A percentile compares a stretch with the other conserved stretches of the same genome.
Conservation (phyloP, 169 alveolate species). For the Eimeria falciformis region DNA sequence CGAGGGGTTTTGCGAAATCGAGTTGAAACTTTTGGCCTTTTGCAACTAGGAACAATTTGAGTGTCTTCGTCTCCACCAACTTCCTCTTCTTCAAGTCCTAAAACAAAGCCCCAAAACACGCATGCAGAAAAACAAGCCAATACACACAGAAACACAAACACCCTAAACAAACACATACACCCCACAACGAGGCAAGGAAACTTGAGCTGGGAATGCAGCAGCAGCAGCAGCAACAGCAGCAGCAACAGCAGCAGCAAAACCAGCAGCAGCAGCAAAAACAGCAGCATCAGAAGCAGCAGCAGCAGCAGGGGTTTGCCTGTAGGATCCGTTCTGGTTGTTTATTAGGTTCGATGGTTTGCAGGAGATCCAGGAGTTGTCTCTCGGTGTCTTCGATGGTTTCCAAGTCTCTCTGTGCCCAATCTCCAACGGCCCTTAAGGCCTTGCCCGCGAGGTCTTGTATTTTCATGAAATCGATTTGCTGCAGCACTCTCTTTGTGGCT, state of each 20-base stretch:
- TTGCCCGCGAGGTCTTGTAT: neutral
- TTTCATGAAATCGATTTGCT: neutral
- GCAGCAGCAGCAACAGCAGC: slow-evolving; percentile 12
- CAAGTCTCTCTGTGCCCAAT: neutral
- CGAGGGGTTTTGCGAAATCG: slow-evolving; percentile 84
- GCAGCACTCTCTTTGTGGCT: slow-evolving; percentile 13
- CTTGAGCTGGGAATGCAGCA: too few relatives aligned
- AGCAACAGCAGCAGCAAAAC: slow-evolving; percentile 13
- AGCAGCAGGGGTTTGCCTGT: neutral
- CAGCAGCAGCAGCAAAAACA: slow-evolving; percentile 19
- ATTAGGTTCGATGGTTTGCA: neutral
- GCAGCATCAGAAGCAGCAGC: slow-evolving; percentile 44
- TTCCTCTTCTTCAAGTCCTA: slow-evolving; percentile 80
- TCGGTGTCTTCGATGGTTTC: neutral
- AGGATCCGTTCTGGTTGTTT: neutral
- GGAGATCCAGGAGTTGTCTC: neutral
- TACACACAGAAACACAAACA: neutral
- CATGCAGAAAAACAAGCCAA: neutral
- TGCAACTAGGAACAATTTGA: slow-evolving; percentile 82
- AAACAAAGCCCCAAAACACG: neutral
- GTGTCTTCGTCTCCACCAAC: slow-evolving; percentile 57
- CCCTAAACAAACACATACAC: neutral
- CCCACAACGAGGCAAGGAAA: too few relatives aligned
- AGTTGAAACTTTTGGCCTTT: slow-evolving; percentile 86
- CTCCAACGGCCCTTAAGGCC: neutral